Conservation (phyloP, 257 asterid species). For the Sherardia arvensis region DNA sequence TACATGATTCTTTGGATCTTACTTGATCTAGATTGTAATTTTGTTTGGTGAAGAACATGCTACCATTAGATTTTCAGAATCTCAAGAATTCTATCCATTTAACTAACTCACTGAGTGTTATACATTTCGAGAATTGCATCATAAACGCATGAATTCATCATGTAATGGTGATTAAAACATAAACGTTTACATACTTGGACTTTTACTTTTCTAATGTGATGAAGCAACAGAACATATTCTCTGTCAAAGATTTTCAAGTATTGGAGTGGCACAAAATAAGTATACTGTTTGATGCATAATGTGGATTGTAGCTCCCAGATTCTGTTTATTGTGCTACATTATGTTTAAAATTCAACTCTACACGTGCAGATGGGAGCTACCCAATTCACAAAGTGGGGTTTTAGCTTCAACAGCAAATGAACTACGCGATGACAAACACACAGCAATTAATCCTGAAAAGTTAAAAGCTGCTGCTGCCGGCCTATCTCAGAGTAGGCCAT, state of each 20-base stretch:
- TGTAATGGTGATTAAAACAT: not conserved
- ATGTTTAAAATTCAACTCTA: not conserved
- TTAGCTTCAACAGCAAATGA: constrained; percentile 87
- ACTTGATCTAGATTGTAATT: not conserved
- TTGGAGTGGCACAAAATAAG: not conserved
- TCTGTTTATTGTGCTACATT: constrained; percentile 1
- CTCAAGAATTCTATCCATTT: not conserved
- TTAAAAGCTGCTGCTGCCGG: constrained; percentile 79
- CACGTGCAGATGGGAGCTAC: constrained; percentile 73
- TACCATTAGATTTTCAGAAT: not conserved
- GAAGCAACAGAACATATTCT: not conserved
- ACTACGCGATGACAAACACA: constrained; percentile 47
- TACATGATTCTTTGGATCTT: not conserved
- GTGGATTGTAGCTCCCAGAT: not conserved
- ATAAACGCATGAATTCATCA: not conserved
- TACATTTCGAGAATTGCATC: not conserved
- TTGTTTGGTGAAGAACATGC: not conserved
- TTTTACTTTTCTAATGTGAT: not conserved
- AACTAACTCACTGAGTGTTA: not conserved
- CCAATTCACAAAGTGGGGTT: constrained; percentile 42
- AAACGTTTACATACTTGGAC: not conserved
- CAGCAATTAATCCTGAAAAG: constrained; percentile 57
- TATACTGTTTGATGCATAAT: not conserved
- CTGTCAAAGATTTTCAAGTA: not conserved
- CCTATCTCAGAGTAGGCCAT: constrained; percentile 51